Conservation (phyloP, 164 flowering plant species). For the Hamamelis virginiana region DNA sequence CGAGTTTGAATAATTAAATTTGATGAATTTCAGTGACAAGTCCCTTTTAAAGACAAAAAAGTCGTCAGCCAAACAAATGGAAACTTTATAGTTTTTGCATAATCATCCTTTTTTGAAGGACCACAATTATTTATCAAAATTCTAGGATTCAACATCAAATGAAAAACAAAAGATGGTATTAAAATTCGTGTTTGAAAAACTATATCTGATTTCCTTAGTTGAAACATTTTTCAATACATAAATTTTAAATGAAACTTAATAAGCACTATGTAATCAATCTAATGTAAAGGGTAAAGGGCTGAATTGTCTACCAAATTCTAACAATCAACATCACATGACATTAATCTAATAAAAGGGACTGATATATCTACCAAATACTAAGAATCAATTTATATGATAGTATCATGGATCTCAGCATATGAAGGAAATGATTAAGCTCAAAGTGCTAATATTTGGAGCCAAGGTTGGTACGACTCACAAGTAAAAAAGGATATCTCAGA, state of each 20-base stretch:
- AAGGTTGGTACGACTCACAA: conserved; percentile 18
- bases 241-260: too few species aligned
- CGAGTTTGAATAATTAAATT: background rate
- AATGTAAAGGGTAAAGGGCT: too few species aligned
- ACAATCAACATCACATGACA: too few species aligned
- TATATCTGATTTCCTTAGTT: background rate
- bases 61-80: background rate
- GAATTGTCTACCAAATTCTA: too few species aligned
- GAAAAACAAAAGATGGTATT: background rate
- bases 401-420: background rate
- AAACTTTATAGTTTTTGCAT: background rate
- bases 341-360: background rate
- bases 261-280: too few species aligned
- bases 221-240: too few species aligned
- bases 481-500: conserved; percentile 7
- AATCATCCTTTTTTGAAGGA: background rate
- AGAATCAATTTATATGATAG: background rate
- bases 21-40: background rate
- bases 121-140: background rate
- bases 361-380: background rate
- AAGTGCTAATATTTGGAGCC: conserved; percentile 1
- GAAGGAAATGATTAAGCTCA: background rate
- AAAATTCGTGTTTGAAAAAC: background rate
- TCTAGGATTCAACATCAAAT: background rate
- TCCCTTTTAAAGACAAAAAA: background rate